These are phyloP conservation scores for Rhododendron mucronatum DNA, from an alignment of 148 eudicot species.

Conservation along the genomic window DNA sequence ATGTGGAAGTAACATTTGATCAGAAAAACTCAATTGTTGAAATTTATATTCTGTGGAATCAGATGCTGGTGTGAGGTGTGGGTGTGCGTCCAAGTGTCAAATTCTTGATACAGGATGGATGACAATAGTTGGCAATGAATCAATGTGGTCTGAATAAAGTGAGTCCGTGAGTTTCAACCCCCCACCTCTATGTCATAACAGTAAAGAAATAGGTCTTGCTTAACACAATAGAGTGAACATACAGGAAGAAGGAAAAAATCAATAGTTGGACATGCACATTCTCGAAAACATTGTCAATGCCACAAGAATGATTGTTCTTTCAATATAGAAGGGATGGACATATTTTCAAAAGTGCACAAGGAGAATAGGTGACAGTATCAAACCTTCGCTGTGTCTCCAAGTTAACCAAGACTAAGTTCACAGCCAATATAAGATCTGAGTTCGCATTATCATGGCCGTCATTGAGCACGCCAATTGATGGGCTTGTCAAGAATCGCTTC, in stretches of 20 bases:
- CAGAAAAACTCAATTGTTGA: neutral
- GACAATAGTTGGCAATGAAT: neutral
- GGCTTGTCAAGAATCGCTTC: constrained; percentile 88
- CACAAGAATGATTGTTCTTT: neutral
- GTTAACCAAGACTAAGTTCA: constrained; percentile 61
- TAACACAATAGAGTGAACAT: neutral
- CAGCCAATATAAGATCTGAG: constrained; percentile 81
- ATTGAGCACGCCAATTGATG: constrained; percentile 77
- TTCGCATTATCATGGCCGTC: constrained; percentile 89
- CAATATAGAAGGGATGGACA: neutral
- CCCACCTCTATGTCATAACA: neutral
- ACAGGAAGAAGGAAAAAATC: neutral
- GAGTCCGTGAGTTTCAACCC: neutral
- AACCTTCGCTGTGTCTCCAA: constrained; percentile 54
- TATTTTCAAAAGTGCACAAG: neutral
- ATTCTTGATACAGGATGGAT: neutral
- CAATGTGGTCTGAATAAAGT: neutral
- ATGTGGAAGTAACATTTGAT: neutral
- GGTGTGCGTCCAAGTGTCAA: neutral
- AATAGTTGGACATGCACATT: neutral
- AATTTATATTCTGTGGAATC: neutral
- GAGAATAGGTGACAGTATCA: constrained; percentile 12
- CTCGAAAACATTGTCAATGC: neutral
- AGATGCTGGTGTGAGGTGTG: neutral
- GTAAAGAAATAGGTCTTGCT: neutral